Base-by-base conservation (phyloP, 2,329 filamentous ascomycete genomes). In the Aspergillus neoniger region DNA sequence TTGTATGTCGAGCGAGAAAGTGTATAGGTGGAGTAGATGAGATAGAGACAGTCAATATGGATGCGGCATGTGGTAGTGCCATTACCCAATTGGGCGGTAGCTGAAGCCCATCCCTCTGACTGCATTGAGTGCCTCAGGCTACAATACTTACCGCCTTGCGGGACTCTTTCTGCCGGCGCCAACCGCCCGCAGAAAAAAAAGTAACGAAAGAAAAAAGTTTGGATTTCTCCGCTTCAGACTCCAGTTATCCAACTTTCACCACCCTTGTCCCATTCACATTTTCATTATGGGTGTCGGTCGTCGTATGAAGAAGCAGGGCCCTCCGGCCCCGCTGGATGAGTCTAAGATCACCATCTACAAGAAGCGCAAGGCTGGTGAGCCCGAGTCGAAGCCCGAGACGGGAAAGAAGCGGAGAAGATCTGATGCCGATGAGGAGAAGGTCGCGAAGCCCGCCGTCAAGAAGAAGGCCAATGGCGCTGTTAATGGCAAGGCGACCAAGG, bases 251-350 rank as follows among this genome's bases (percentile, higher is more conserved):
- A 53, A n/a, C 23, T 47, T 54, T 67, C 39, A 36, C 28, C 9
- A 41, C 50, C 21, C 36, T 43, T 61, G 61, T 61, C 59, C 67
- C 28, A 62, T 47, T 19, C 14, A 43, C 23, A 21, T 21, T 61
- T 50, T 74, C 74, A 87, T 76, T 72, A 96, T 96, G 93, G 93
- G 92, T 82, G 86, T 88, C 64, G 91, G 92, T 76, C 90, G 92
- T 76, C 91, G 93, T 71, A 96, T 97, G 89, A 91, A 93, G 78
- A 97, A 97, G 81, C 95, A 98, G 85, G 94, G 92, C 58, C 84
- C 89, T 66, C 95, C 95, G 57, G 86, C 90, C 72, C 84, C 90
- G 66, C 85, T 97, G 67, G 91, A 95, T 66, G 91, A 96, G 68
- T 81, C 77, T 19, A 80, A 78, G 74, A 86, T 87, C 66, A 86